phyloP scores from a whole-genome alignment of 2,329 filamentous ascomycete genomes.

The Emmonsia crescens region DNA sequence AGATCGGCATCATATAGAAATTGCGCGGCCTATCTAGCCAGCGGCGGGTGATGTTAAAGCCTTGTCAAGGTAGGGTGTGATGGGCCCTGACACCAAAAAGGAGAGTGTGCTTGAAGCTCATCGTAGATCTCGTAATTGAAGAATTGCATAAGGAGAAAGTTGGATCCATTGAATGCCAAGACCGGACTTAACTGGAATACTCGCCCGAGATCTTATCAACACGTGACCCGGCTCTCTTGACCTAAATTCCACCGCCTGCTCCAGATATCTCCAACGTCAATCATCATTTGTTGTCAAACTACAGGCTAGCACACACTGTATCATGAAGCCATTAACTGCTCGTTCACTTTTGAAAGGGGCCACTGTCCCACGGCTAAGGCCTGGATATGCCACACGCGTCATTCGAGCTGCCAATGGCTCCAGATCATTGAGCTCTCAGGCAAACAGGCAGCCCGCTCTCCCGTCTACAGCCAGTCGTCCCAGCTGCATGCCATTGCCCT shows the following conservation, averaged over 20 bases:
- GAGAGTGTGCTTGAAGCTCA: no score
- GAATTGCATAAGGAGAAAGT: no score
- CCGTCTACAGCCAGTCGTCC: conserved; percentile 22
- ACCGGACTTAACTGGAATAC: background rate
- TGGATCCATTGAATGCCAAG: no score
- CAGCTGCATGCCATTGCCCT: conserved; percentile 9
- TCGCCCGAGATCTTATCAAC: conserved; percentile 1
- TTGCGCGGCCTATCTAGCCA: no score
- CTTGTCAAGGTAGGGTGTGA: no score
- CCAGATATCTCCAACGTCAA: background rate
- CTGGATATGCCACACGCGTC: conserved; percentile 15
- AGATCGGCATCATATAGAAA: no score
- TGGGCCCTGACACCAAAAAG: no score
- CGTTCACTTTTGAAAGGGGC: conserved; percentile 23
- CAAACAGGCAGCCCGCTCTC: conserved; percentile 11
- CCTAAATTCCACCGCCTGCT: background rate
- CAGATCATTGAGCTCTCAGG: conserved; percentile 6
- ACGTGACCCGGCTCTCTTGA: conserved; percentile 1
- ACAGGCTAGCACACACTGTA: background rate
- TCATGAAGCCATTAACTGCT: conserved; percentile 12
- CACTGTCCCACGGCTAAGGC: conserved; percentile 21
- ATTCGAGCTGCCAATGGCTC: conserved; percentile 25
- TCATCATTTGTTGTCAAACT: background rate
- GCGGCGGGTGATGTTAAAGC: no score
- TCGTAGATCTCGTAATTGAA: no score